Evolutionary conservation across 2,329 filamentous ascomycete species (phyloP).

Genomic region (Penicillium sp.): DNA sequence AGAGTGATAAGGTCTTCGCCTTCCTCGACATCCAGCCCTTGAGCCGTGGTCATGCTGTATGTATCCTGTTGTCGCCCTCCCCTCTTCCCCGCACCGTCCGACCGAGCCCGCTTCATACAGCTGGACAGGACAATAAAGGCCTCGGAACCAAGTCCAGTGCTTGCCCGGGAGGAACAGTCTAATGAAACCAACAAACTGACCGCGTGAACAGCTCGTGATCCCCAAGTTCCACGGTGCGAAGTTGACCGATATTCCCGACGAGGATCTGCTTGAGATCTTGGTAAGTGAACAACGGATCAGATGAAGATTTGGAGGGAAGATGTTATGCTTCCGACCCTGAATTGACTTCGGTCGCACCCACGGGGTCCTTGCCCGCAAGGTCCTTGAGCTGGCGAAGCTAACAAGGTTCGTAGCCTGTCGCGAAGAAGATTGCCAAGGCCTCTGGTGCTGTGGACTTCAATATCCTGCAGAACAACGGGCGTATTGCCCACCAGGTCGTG

Average conservation of each 20-base stretch:
- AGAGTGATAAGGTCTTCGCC: slow-evolving; percentile 88
- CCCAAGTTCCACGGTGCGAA: slow-evolving; percentile 94
- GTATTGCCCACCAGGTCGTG: slow-evolving; percentile 87
- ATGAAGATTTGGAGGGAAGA: neutral
- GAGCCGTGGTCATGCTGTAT: slow-evolving; percentile 83
- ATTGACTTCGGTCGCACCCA: neutral
- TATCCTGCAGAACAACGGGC: slow-evolving; percentile 93
- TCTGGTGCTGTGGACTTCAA: slow-evolving; percentile 83
- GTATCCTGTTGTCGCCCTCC: slow-evolving; percentile 30
- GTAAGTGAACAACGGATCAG: slow-evolving; percentile 48
- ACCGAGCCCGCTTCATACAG: neutral
- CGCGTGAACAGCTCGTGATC: slow-evolving; percentile 74
- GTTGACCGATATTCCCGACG: slow-evolving; percentile 89
- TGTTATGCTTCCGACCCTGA: neutral
- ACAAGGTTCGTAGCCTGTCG: slow-evolving; percentile 62
- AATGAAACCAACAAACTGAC: neutral
- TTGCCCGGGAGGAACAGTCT: neutral
- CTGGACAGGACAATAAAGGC: neutral
- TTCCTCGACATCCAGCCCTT: slow-evolving; percentile 96
- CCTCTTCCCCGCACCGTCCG: slow-evolving; percentile 21
- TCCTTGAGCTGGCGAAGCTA: slow-evolving; percentile 9
- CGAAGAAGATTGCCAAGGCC: slow-evolving; percentile 82
- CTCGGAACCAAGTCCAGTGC: neutral
- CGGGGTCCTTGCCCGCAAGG: slow-evolving; percentile 8
- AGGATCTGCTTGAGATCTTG: slow-evolving; percentile 78